A percentile compares a stretch with the other conserved stretches of the same genome.
phyloP scores from a whole-genome alignment of 345 rosid species.

The Brassica rapa region DNA sequence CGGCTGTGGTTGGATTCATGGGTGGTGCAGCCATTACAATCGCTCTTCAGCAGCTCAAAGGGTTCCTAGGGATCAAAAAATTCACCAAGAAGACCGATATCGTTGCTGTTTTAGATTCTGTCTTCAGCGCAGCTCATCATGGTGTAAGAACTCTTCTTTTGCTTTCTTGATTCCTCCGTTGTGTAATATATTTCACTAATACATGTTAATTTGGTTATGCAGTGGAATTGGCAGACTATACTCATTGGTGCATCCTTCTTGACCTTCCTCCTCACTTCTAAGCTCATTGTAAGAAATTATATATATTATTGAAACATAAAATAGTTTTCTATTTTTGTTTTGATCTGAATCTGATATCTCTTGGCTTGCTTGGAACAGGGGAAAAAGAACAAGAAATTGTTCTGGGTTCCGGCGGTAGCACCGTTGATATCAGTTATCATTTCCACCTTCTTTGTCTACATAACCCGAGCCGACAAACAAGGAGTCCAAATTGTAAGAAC shows the following conservation, averaged over 20 bases:
- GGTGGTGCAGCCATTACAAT: constrained; percentile 97
- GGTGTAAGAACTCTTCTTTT: constrained; percentile 55
- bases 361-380: constrained; percentile 54
- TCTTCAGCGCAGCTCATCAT: constrained; percentile 56
- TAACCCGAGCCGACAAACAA: constrained; percentile 84
- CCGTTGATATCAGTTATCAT: constrained; percentile 81
- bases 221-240: constrained; percentile 99
- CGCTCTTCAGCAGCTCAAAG: constrained; percentile 92
- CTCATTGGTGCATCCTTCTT: constrained; percentile 77
- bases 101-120: constrained; percentile 70
- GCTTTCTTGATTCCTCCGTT: neutral
- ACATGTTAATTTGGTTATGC: constrained; percentile 34
- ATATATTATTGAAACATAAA: too few relatives aligned
- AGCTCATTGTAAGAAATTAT: constrained; percentile 64
- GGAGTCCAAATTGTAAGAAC: constrained; percentile 83
- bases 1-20: constrained; percentile 95
- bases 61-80: constrained; percentile 68
- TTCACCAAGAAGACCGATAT: constrained; percentile 80
- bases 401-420: constrained; percentile 91
- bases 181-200: neutral
- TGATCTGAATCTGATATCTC: constrained; percentile 18
- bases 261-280: constrained; percentile 70
- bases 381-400: constrained; percentile 70
- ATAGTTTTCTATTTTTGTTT: too few relatives aligned
- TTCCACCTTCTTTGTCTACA: constrained; percentile 85